These are phyloP conservation scores for Tubosaeta brunneosetosa DNA, from an alignment of 768 basidiomycete genomes.

Conservation along the genomic window DNA sequence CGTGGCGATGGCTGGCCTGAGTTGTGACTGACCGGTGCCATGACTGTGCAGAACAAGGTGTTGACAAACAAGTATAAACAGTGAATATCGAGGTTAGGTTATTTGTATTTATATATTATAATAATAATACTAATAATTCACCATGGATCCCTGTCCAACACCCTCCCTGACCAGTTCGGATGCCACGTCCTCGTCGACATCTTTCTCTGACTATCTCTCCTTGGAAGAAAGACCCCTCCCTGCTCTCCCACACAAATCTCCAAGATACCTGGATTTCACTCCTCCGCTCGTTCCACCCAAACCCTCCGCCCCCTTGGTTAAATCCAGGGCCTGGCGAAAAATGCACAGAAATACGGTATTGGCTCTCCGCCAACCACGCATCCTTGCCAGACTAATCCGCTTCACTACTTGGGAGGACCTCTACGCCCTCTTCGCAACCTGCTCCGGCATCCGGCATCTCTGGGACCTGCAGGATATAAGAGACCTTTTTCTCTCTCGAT, in stretches of 20 bases:
- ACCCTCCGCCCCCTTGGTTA: conserved; percentile 4
- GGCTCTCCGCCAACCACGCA: conserved; percentile 31
- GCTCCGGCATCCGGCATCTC: conserved; percentile 31
- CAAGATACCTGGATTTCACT: background rate
- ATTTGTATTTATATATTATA: background rate
- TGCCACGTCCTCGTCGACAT: conserved; percentile 14
- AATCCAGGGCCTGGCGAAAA: conserved; percentile 21
- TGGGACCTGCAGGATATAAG: conserved; percentile 31
- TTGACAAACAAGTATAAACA: conserved; percentile 12
- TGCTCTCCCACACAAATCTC: conserved; percentile 5
- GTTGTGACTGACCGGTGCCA: conserved; percentile 10
- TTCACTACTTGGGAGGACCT: conserved; percentile 38
- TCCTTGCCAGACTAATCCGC: conserved; percentile 32
- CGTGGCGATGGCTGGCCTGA: background rate
- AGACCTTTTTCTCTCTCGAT: conserved; percentile 41
- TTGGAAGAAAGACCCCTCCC: conserved; percentile 21
- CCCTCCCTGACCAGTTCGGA: conserved; percentile 30
- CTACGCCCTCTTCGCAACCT: conserved; percentile 35
- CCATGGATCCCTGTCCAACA: conserved; percentile 21
- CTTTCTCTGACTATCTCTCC: conserved; percentile 15
- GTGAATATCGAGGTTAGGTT: background rate
- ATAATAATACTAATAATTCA: background rate
- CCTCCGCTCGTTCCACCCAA: background rate
- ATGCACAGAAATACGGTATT: conserved; percentile 25
- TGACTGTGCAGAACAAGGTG: conserved; percentile 3